A percentile compares a stretch with the other conserved stretches of the same genome.
These are phyloP conservation scores for Zygosaccharomyces gambellarensis DNA, from an alignment of 805 yeast genomes.

Conservation along the genomic window DNA sequence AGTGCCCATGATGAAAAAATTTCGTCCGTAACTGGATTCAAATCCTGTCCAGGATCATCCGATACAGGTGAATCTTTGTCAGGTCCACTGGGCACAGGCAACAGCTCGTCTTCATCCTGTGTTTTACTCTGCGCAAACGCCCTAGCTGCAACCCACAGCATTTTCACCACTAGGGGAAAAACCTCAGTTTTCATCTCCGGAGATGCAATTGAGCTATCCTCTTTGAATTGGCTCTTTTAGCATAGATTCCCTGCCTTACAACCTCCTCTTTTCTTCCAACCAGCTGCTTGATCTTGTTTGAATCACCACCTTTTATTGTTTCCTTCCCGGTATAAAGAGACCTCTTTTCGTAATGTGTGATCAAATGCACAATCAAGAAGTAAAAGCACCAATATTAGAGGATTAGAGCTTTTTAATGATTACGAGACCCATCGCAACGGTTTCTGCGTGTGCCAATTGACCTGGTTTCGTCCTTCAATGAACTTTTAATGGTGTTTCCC, in stretches of 20 bases:
- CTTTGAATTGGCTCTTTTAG: neutral
- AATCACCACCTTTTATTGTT: neutral
- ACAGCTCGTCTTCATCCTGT: constrained; percentile 37
- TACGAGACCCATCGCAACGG: neutral
- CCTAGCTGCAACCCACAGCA: constrained; percentile 14
- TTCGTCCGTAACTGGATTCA: constrained; percentile 88
- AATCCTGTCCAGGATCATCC: constrained; percentile 56
- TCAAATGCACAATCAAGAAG: too few species aligned
- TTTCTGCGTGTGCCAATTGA: too few species aligned
- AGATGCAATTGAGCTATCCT: constrained; percentile 1
- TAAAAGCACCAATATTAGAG: neutral
- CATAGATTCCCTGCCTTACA: neutral
- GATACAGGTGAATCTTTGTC: constrained; percentile 34
- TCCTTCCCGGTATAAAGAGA: neutral
- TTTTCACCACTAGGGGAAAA: constrained; percentile 10
- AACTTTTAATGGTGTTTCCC: too few species aligned
- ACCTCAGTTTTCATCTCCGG: neutral
- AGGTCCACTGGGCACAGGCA: constrained; percentile 33
- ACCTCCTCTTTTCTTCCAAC: neutral
- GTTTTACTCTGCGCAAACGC: constrained; percentile 19
- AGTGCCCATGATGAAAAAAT: constrained; percentile 97
- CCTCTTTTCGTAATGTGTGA: constrained; percentile 1
- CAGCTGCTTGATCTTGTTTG: neutral
- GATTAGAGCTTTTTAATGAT: too few species aligned
- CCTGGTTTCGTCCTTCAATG: too few species aligned